Percentiles rank a stretch among this genome's conserved stretches.
Evolutionary conservation across 78 protist species (phyloP).

Genomic region (Isochrysis galbana): DNA sequence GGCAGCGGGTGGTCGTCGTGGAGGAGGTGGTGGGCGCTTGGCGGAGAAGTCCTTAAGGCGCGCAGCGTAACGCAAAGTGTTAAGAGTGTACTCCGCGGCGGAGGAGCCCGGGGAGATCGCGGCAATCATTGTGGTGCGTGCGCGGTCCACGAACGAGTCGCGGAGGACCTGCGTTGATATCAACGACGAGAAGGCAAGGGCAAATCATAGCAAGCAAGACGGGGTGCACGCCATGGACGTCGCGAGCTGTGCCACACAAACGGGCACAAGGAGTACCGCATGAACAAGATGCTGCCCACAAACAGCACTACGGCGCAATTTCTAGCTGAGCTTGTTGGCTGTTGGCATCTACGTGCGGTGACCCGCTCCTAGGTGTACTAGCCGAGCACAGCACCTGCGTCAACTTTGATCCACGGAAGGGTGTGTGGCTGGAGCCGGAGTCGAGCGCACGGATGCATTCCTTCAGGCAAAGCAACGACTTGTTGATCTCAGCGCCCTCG

Average conservation of each 20-base stretch:
- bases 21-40: too few species aligned
- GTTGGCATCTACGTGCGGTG: too few species aligned
- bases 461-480: slow-evolving; percentile 80
- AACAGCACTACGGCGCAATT: too few species aligned
- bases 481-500: slow-evolving; percentile 88
- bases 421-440: neutral
- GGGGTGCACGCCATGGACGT: too few species aligned
- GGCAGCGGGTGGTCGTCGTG: too few species aligned
- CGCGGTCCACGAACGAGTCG: neutral
- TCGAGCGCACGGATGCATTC: slow-evolving; percentile 55
- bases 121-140: neutral
- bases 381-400: slow-evolving; percentile 38
- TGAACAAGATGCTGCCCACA: too few species aligned
- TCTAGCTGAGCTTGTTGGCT: too few species aligned
- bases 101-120: neutral
- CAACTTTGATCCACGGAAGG: slow-evolving; percentile 40
- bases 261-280: too few species aligned
- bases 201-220: too few species aligned
- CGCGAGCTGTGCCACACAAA: too few species aligned
- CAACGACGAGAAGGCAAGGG: too few species aligned
- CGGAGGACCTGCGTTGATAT: neutral
- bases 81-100: neutral
- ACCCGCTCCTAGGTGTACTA: neutral
- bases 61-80: neutral
- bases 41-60: too few species aligned